phyloP scores from a whole-genome alignment of 208 protist genomes.

The Endotrypanum monterogeii region DNA sequence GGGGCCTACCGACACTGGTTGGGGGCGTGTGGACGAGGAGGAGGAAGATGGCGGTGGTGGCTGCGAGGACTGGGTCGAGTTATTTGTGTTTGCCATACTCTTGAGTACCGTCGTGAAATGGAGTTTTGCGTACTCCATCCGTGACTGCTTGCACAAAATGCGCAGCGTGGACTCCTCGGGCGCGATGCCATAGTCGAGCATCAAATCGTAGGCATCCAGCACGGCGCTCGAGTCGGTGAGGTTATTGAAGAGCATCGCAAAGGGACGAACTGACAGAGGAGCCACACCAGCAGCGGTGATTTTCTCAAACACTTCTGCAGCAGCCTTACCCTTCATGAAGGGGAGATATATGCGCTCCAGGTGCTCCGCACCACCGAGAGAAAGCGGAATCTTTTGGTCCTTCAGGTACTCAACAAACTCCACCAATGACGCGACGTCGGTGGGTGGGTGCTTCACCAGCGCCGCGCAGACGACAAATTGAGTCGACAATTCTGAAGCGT shows the following conservation, averaged over 20 bases:
- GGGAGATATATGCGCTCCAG: constrained; percentile 68
- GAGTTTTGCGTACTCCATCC: constrained; percentile 58
- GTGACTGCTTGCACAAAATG: constrained; percentile 82
- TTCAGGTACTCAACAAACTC: constrained; percentile 52
- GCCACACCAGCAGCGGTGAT: constrained; percentile 61
- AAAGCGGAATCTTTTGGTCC: constrained; percentile 43
- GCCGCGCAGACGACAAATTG: constrained; percentile 56
- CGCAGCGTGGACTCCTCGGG: constrained; percentile 78
- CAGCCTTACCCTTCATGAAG: constrained; percentile 76
- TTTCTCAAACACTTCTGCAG: constrained; percentile 59
- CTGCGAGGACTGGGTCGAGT: constrained; percentile 4
- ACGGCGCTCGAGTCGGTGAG: constrained; percentile 41
- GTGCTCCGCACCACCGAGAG: constrained; percentile 40
- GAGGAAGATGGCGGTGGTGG: no score
- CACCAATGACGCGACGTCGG: constrained; percentile 36
- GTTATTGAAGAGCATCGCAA: constrained; percentile 86
- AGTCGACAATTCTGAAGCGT: constrained; percentile 29
- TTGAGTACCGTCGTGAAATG: constrained; percentile 67
- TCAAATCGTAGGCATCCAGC: constrained; percentile 86
- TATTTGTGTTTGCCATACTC: constrained; percentile 18
- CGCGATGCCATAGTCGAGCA: constrained; percentile 86
- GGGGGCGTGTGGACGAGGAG: constrained; percentile 25
- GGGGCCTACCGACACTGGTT: background rate
- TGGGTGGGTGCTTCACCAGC: constrained; percentile 51
- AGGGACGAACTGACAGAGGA: constrained; percentile 74